Base-by-base conservation (phyloP, 306 rosid genomes). In the Acmispon strigosus region DNA sequence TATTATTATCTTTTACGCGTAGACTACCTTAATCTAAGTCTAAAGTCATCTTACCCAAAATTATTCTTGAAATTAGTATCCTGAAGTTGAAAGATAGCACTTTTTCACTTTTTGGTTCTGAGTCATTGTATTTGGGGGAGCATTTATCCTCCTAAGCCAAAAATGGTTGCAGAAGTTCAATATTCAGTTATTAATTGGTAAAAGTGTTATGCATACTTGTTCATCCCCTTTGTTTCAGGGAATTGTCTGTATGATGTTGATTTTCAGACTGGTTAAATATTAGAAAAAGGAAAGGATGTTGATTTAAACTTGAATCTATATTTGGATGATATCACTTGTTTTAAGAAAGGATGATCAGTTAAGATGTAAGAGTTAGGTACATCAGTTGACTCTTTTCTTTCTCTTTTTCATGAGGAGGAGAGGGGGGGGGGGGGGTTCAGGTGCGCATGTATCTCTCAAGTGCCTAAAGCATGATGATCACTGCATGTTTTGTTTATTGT, bases 1-100 rank as follows among this genome's bases (percentile, higher is more conserved):
- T 58, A 22, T 36, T n/a, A 7, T 76, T 41, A 66, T 66, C 53
- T 81, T 66, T 68, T 27, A 48, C 54, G 3, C 4, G 7, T n/a
- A 29, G 11, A 24, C 18, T 62, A 48, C 62, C 65, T 62, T 49
- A 66, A 67, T 62, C 66, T 62, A 45, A 69, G 44, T 32, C 27
- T 62, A 56, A 45, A 69, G 44, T 32, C 27, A 61, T 37, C 70
- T 70, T 67, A 22, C 7, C 14, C 75, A 18, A 62, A 61, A 37
- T 57, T 72, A 44, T 22, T 50, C 70, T 68, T 41, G 60, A 66
- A 70, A 54, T 62, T 60, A 57, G 7, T 48, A 60, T 54, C 55
- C 32, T 14, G 10, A 53, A 47, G 41, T 54, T 53, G 48, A 70
- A 72, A 59, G 54, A 50, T 8, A 5, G 29, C 19, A 42, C 14